Percentiles rank a stretch among this genome's conserved stretches.
Evolutionary conservation across 2,329 filamentous ascomycete species (phyloP).

Genomic region (Leptographium flavum): DNA sequence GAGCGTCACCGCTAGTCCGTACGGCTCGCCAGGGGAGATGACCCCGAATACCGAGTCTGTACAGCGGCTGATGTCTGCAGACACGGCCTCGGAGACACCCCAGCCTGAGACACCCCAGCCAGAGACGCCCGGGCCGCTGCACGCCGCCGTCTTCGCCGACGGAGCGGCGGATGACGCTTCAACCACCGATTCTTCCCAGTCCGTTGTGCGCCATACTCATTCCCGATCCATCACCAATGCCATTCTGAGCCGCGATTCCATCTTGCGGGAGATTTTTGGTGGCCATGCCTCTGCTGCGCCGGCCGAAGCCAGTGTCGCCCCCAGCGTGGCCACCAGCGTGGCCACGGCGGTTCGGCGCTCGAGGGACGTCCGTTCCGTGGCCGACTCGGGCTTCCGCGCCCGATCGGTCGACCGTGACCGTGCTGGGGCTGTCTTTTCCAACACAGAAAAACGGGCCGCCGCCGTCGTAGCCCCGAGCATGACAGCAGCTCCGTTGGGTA

Average conservation of each 20-base stretch:
- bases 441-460: slow-evolving; percentile 47
- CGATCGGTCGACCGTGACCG: slow-evolving; percentile 48
- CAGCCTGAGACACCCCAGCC: slow-evolving; percentile 8
- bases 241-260: slow-evolving; percentile 27
- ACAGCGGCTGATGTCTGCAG: slow-evolving; percentile 10
- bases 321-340: background rate
- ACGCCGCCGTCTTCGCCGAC: slow-evolving; percentile 17
- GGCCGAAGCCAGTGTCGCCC: slow-evolving; percentile 21
- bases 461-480: slow-evolving; percentile 51
- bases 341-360: slow-evolving; percentile 20
- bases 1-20: slow-evolving; percentile 58
- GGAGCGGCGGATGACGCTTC: slow-evolving; percentile 1
- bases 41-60: slow-evolving; percentile 9
- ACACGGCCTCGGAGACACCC: background rate
- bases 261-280: slow-evolving; percentile 19
- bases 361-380: slow-evolving; percentile 21
- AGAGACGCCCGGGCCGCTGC: slow-evolving; percentile 10
- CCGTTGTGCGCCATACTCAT: slow-evolving; percentile 25
- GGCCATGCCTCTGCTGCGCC: slow-evolving; percentile 23
- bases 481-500: slow-evolving; percentile 45
- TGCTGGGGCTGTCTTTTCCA: slow-evolving; percentile 40
- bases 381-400: slow-evolving; percentile 38
- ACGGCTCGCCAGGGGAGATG: slow-evolving; percentile 24
- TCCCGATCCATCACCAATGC: slow-evolving; percentile 29
- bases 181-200: background rate